Evolutionary conservation across 306 rosid species (phyloP).

Genomic region (Glycine latifolia): DNA sequence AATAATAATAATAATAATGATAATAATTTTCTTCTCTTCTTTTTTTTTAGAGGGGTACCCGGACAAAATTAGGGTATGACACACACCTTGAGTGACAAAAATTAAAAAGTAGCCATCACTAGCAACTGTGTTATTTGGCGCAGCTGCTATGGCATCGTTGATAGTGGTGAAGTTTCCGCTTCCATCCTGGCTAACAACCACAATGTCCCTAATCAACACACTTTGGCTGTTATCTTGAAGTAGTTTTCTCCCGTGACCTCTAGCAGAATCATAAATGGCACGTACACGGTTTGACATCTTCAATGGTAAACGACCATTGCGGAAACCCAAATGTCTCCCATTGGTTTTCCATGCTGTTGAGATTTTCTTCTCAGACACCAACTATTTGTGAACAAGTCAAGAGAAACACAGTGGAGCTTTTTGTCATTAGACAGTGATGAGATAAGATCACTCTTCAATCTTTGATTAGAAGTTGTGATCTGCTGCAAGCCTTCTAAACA

Average conservation of each 20-base stretch:
- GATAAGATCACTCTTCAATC: slow-evolving; percentile 52
- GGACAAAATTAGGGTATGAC: too few relatives aligned
- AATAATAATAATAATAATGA: too few relatives aligned
- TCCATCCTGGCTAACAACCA: slow-evolving; percentile 71
- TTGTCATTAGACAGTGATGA: slow-evolving; percentile 59
- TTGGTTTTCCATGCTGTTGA: slow-evolving; percentile 40
- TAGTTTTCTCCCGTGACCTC: slow-evolving; percentile 65
- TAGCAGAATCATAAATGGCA: slow-evolving; percentile 60
- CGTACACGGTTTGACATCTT: slow-evolving; percentile 60
- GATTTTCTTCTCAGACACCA: slow-evolving; percentile 64
- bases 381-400: slow-evolving; percentile 63
- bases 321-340: slow-evolving; percentile 50
- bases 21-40: too few relatives aligned
- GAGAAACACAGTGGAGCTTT: slow-evolving; percentile 73
- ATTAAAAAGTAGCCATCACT: slow-evolving; percentile 67
- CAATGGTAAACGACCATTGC: slow-evolving; percentile 67
- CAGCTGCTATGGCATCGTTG: slow-evolving; percentile 67
- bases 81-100: slow-evolving; percentile 67
- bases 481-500: slow-evolving; percentile 66
- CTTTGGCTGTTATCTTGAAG: slow-evolving; percentile 42
- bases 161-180: slow-evolving; percentile 72
- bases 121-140: slow-evolving; percentile 66
- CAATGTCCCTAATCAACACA: slow-evolving; percentile 56
- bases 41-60: too few relatives aligned
- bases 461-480: slow-evolving; percentile 57